Evolutionary conservation across 1,284 basidiomycete genomes (phyloP).

Genomic region (Rhodofomes roseus): DNA sequence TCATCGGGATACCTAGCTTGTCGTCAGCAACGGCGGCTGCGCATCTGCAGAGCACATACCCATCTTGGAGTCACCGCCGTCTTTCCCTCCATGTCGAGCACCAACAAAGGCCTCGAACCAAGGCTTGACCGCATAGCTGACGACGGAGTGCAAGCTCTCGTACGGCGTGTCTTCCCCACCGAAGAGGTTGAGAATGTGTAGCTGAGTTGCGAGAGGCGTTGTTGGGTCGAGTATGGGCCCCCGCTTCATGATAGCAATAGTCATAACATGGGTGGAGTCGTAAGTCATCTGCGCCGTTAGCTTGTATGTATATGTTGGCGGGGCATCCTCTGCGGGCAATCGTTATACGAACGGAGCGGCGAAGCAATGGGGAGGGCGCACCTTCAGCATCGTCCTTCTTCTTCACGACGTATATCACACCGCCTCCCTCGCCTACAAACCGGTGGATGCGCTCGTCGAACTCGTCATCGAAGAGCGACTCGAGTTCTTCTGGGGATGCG

Average conservation of each 20-base stretch:
- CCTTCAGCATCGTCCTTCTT: slow-evolving; percentile 68
- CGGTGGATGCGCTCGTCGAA: slow-evolving; percentile 71
- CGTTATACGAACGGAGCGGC: slow-evolving; percentile 6
- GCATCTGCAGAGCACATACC: slow-evolving; percentile 39
- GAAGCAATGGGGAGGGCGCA: slow-evolving; percentile 28
- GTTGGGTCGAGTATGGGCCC: slow-evolving; percentile 79
- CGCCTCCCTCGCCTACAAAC: slow-evolving; percentile 72
- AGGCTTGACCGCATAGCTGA: slow-evolving; percentile 94
- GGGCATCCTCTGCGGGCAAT: slow-evolving; percentile 50
- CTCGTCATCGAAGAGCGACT: slow-evolving; percentile 66
- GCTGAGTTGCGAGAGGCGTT: slow-evolving; percentile 77
- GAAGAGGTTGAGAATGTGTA: slow-evolving; percentile 92
- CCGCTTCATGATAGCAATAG: slow-evolving; percentile 94
- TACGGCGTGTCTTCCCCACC: slow-evolving; percentile 91
- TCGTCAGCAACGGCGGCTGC: background rate
- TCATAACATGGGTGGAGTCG: slow-evolving; percentile 77
- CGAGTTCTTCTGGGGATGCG: slow-evolving; percentile 57
- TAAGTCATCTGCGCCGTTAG: slow-evolving; percentile 77
- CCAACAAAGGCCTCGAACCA: slow-evolving; percentile 98
- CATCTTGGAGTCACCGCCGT: slow-evolving; percentile 77
- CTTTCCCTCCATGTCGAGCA: slow-evolving; percentile 69
- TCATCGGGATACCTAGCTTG: slow-evolving; percentile 86
- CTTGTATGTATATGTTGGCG: slow-evolving; percentile 62
- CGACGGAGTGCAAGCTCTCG: slow-evolving; percentile 94
- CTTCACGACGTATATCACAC: slow-evolving; percentile 77